phyloP scores from a whole-genome alignment of 2,329 filamentous ascomycete species.

The Sporothrix phasma region DNA sequence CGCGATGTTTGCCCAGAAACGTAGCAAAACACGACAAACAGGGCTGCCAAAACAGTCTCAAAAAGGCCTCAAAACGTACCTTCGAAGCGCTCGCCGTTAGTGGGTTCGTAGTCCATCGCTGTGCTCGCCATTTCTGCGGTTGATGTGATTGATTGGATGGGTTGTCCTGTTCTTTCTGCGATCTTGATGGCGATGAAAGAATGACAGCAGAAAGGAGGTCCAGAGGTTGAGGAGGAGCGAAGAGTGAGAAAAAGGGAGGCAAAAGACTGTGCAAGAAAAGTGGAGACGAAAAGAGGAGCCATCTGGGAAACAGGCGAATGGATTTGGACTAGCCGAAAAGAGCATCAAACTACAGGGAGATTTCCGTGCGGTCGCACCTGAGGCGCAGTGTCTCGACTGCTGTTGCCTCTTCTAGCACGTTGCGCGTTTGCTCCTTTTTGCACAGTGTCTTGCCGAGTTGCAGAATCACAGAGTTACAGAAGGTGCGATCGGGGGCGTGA shows the following conservation, averaged over 20 bases:
- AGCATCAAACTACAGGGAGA: not conserved
- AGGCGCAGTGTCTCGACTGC: not conserved
- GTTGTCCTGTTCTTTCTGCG: not conserved
- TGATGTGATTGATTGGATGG: not conserved
- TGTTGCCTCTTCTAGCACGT: not conserved
- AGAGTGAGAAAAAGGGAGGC: slow-evolving; percentile 14
- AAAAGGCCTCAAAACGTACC: slow-evolving; percentile 34
- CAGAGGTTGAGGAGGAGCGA: not conserved
- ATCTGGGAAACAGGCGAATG: not conserved
- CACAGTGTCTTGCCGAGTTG: not conserved
- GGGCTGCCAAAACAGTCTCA: not conserved
- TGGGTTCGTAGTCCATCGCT: slow-evolving; percentile 61
- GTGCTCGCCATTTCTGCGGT: slow-evolving; percentile 46
- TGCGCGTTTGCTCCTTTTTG: not conserved
- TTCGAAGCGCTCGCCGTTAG: slow-evolving; percentile 57
- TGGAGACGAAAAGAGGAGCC: slow-evolving; percentile 11
- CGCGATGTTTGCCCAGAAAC: not conserved
- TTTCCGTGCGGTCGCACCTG: not conserved
- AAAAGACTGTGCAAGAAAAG: slow-evolving; percentile 9
- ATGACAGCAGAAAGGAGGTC: not conserved
- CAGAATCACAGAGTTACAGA: not conserved
- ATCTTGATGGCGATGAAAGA: slow-evolving; percentile 11
- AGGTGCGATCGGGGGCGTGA: not conserved
- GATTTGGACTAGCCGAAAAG: slow-evolving; percentile 11
- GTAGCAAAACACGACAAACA: slow-evolving; percentile 7